A percentile compares a stretch with the other conserved stretches of the same genome.
These are phyloP conservation scores for Rubroboletus pulcherrimus DNA, from an alignment of 768 basidiomycete genomes.

Conservation along the genomic window DNA sequence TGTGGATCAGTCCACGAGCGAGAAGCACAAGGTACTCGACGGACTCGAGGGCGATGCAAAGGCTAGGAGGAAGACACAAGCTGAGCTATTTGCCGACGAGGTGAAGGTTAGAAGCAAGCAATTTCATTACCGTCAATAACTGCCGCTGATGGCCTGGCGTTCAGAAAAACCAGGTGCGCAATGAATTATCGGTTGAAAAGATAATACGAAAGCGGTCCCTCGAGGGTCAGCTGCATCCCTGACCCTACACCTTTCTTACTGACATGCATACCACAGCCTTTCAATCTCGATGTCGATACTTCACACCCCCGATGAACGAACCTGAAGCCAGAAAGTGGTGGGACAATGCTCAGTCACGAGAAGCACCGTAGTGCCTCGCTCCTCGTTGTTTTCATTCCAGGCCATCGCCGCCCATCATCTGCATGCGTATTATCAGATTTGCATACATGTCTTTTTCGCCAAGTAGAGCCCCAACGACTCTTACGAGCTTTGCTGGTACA, in stretches of 20 bases:
- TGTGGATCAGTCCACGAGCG: slow-evolving; percentile 58
- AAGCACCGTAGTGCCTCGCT: slow-evolving; percentile 30
- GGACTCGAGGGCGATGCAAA: slow-evolving; percentile 41
- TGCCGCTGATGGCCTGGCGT: slow-evolving; percentile 24
- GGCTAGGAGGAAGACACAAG: slow-evolving; percentile 49
- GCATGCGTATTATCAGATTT: slow-evolving; percentile 10
- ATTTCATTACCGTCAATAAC: slow-evolving; percentile 30
- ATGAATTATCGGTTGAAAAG: slow-evolving; percentile 67
- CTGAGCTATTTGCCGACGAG: slow-evolving; percentile 58
- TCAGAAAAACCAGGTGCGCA: slow-evolving; percentile 71
- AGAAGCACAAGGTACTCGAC: slow-evolving; percentile 49
- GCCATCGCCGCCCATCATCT: slow-evolving; percentile 11
- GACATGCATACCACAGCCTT: slow-evolving; percentile 52
- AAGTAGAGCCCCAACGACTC: slow-evolving; percentile 1
- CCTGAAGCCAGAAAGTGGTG: slow-evolving; percentile 54
- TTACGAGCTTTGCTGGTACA: background rate
- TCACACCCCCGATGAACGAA: slow-evolving; percentile 61
- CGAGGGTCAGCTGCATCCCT: slow-evolving; percentile 50
- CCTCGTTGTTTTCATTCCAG: slow-evolving; percentile 31
- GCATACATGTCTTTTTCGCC: slow-evolving; percentile 10
- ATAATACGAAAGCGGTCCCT: slow-evolving; percentile 68
- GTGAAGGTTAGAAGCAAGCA: slow-evolving; percentile 54
- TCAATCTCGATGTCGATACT: slow-evolving; percentile 74
- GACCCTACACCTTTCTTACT: slow-evolving; percentile 17
- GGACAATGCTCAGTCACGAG: slow-evolving; percentile 39